phyloP scores from a whole-genome alignment of 345 rosid species.

The Linum tenue region DNA sequence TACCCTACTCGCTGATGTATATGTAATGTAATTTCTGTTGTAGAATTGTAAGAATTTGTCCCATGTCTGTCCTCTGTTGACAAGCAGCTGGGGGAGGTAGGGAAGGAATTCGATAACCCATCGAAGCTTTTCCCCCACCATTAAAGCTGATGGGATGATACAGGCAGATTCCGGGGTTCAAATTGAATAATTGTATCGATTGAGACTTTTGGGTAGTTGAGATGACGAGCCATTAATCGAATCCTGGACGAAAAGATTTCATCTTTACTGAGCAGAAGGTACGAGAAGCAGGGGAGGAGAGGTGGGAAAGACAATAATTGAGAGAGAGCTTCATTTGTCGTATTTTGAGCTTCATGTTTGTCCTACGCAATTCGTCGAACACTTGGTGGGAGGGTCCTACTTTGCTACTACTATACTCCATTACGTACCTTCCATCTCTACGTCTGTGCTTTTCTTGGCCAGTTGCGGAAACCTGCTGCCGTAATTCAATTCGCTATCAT shows the following conservation, averaged over 20 bases:
- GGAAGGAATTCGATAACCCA: background rate
- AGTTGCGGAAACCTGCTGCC: background rate
- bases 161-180: background rate
- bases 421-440: background rate
- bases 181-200: background rate
- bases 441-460: background rate
- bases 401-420: background rate
- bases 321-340: background rate
- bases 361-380: background rate
- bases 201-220: background rate
- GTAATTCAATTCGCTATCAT: background rate
- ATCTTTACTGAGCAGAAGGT: background rate
- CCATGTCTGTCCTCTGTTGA: background rate
- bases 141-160: background rate
- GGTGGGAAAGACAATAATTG: background rate
- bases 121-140: background rate
- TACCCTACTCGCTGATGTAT: background rate
- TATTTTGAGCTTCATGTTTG: too few species aligned
- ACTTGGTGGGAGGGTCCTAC: background rate
- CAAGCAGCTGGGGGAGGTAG: background rate
- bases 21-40: background rate
- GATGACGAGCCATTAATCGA: too few species aligned
- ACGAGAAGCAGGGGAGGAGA: background rate
- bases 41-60: background rate
- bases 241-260: too few species aligned